Conservation (phyloP, 345 rosid genomes). For the Camelina laxa region DNA sequence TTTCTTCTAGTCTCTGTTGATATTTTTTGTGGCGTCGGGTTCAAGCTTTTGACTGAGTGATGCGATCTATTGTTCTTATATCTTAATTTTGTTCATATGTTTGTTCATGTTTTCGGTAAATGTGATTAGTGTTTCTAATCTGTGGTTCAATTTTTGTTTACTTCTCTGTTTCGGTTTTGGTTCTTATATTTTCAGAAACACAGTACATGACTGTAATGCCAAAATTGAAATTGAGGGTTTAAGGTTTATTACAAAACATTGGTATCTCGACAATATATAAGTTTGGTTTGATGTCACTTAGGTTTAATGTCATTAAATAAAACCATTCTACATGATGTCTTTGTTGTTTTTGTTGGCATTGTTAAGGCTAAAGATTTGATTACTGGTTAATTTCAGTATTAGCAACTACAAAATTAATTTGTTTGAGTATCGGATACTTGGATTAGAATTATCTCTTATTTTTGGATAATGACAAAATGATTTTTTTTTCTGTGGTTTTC, state of each 20-base stretch:
- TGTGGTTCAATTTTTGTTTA: background rate
- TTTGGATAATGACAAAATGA: background rate
- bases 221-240: background rate
- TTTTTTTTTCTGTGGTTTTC: background rate
- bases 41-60: background rate
- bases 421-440: background rate
- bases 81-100: background rate
- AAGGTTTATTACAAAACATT: background rate
- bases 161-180: background rate
- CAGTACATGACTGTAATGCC: background rate
- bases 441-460: background rate
- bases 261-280: background rate
- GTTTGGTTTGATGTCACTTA: background rate
- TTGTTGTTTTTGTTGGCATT: background rate
- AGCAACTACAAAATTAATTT: background rate
- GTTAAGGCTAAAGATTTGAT: background rate
- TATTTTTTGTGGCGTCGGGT: background rate
- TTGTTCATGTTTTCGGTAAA: background rate
- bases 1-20: background rate
- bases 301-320: background rate
- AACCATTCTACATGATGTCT: background rate
- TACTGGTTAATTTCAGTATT: background rate
- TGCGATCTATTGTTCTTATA: background rate
- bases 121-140: background rate
- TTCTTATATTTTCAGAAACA: background rate